Percentiles rank a stretch among this genome's conserved stretches.
These are phyloP conservation scores for Tillandsia leiboldiana DNA, from an alignment of 176 grass and related monocot species.

Conservation along the genomic window DNA sequence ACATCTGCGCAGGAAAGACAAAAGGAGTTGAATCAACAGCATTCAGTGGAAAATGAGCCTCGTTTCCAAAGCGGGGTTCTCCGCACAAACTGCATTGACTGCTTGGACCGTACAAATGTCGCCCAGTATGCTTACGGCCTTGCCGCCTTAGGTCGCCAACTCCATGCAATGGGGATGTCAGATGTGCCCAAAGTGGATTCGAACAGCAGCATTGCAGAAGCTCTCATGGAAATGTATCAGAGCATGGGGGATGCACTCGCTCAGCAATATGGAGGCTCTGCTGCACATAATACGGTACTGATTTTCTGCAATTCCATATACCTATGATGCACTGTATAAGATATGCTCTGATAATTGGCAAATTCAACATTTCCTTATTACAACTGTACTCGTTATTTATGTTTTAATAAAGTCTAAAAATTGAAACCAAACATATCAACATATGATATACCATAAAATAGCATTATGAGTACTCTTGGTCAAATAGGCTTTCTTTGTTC, in stretches of 20 bases:
- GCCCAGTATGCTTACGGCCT: constrained; percentile 96
- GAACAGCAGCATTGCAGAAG: constrained; percentile 73
- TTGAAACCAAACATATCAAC: too few species aligned
- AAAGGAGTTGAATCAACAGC: constrained; percentile 32
- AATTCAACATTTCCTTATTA: too few species aligned
- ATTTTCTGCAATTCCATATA: background rate
- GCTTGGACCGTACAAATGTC: constrained; percentile 93
- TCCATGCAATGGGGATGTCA: constrained; percentile 77
- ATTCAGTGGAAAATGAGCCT: constrained; percentile 30
- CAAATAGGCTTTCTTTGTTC: background rate
- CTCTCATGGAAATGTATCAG: constrained; percentile 98
- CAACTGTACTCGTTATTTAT: too few species aligned
- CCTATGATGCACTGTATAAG: background rate
- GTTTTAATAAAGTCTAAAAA: too few species aligned
- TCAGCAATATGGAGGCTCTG: constrained; percentile 96
- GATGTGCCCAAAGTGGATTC: constrained; percentile 74
- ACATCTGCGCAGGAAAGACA: constrained; percentile 28
- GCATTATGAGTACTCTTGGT: too few species aligned
- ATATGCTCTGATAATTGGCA: too few species aligned
- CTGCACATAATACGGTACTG: constrained; percentile 75
- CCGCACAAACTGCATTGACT: constrained; percentile 97
- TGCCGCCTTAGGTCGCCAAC: constrained; percentile 73
- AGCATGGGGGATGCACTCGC: constrained; percentile 95
- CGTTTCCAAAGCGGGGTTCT: constrained; percentile 83
- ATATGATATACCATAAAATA: too few species aligned